Percentiles rank a stretch among this genome's conserved stretches.
Conservation (phyloP, 2,329 filamentous ascomycete genomes). For the Neocatenulostroma microsporum region DNA sequence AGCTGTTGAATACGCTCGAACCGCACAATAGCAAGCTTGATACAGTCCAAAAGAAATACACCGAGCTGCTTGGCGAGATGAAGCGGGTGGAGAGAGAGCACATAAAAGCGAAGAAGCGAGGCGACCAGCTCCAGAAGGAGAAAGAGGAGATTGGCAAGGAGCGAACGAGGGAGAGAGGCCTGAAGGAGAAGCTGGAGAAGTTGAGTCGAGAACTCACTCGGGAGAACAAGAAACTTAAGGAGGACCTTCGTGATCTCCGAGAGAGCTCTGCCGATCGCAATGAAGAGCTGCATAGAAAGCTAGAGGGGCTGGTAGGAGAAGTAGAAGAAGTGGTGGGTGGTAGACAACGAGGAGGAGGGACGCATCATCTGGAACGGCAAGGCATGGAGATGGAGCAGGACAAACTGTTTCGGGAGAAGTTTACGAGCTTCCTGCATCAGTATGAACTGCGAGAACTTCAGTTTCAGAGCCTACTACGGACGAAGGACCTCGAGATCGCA, state of each 20-base stretch:
- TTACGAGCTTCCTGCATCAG: constrained; percentile 93
- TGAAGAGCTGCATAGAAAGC: constrained; percentile 74
- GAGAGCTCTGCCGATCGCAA: constrained; percentile 78
- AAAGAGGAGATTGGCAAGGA: constrained; percentile 85
- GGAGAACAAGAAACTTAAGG: constrained; percentile 97
- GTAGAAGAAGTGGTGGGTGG: constrained; percentile 84
- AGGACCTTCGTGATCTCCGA: constrained; percentile 78
- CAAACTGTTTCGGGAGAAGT: constrained; percentile 72
- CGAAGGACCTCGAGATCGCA: constrained; percentile 92
- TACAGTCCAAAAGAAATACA: constrained; percentile 80
- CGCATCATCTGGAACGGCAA: constrained; percentile 42
- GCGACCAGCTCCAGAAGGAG: constrained; percentile 91
- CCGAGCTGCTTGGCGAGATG: constrained; percentile 87
- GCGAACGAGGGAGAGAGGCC: constrained; percentile 76
- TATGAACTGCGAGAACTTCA: constrained; percentile 93
- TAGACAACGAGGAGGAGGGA: too few species aligned
- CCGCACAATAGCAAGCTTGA: constrained; percentile 88
- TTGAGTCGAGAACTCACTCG: constrained; percentile 87
- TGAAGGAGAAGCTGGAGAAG: constrained; percentile 97
- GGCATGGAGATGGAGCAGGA: constrained; percentile 78
- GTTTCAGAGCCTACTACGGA: constrained; percentile 83
- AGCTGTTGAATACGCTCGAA: constrained; percentile 79
- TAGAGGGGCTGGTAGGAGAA: constrained; percentile 70
- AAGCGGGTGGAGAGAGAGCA: constrained; percentile 91
- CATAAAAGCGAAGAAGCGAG: constrained; percentile 89